Evolutionary conservation across 345 rosid genomes (phyloP).

Genomic region (Gossypium longicalyx): DNA sequence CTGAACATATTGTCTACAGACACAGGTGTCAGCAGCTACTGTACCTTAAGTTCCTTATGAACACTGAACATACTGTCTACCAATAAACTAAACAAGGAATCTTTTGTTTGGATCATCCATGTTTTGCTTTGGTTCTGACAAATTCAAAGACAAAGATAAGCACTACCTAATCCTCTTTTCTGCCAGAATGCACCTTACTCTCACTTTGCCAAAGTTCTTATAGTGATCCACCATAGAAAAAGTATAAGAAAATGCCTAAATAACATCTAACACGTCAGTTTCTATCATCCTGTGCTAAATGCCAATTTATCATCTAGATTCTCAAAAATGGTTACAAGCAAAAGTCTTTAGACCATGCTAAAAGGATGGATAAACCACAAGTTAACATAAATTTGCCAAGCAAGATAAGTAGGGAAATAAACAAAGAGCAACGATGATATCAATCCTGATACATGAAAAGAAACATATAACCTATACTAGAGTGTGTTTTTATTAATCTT

Average conservation of each 20-base stretch:
- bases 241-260: background rate
- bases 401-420: background rate
- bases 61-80: background rate
- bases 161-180: slow-evolving; percentile 5
- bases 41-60: background rate
- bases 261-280: background rate
- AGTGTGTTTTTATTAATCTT: background rate
- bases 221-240: background rate
- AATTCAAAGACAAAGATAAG: slow-evolving; percentile 4
- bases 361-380: background rate
- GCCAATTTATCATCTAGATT: background rate
- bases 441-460: background rate
- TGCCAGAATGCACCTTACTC: background rate
- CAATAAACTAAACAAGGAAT: background rate
- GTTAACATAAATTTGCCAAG: background rate
- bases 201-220: slow-evolving; percentile 9
- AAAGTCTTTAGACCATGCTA: background rate
- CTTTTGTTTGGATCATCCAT: background rate
- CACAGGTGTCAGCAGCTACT: background rate
- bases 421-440: background rate
- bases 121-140: background rate
- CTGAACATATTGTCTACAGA: background rate
- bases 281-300: background rate
- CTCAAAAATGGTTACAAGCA: background rate
- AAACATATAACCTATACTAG: background rate